phyloP scores from a whole-genome alignment of 2,329 filamentous ascomycete genomes.

The Fusarium acutatum region DNA sequence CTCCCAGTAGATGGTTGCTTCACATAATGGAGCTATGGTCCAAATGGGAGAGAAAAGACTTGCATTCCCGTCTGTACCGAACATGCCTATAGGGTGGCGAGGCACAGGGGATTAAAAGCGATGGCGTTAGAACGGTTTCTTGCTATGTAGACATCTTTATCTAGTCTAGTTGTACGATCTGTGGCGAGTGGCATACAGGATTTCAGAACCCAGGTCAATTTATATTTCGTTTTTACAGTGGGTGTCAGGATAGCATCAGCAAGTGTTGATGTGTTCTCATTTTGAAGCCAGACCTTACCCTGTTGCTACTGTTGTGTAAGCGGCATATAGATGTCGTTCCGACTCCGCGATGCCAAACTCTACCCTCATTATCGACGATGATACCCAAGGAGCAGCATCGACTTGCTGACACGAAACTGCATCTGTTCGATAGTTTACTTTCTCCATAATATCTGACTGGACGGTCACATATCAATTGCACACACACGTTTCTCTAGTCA shows the following conservation, averaged over 20 bases:
- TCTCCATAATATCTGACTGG: slow-evolving; percentile 3
- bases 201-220: slow-evolving; percentile 18
- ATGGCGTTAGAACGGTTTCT: slow-evolving; percentile 43
- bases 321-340: background rate
- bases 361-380: background rate
- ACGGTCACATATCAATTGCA: background rate
- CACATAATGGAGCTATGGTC: slow-evolving; percentile 1
- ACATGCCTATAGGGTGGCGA: slow-evolving; percentile 20
- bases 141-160: slow-evolving; percentile 29
- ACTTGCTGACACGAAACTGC: background rate
- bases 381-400: background rate
- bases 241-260: background rate
- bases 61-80: slow-evolving; percentile 24
- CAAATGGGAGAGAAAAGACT: background rate
- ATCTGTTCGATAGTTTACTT: background rate
- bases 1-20: background rate
- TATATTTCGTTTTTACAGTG: slow-evolving; percentile 9
- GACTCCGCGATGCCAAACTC: background rate
- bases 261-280: background rate
- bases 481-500: background rate
- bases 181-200: slow-evolving; percentile 7
- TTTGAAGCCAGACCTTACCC: background rate
- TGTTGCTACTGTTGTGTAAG: background rate
- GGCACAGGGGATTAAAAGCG: slow-evolving; percentile 38
- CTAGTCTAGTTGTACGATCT: slow-evolving; percentile 10